Base-by-base conservation (phyloP, 2,329 filamentous ascomycete genomes). In the Cercospora brassicicola region DNA sequence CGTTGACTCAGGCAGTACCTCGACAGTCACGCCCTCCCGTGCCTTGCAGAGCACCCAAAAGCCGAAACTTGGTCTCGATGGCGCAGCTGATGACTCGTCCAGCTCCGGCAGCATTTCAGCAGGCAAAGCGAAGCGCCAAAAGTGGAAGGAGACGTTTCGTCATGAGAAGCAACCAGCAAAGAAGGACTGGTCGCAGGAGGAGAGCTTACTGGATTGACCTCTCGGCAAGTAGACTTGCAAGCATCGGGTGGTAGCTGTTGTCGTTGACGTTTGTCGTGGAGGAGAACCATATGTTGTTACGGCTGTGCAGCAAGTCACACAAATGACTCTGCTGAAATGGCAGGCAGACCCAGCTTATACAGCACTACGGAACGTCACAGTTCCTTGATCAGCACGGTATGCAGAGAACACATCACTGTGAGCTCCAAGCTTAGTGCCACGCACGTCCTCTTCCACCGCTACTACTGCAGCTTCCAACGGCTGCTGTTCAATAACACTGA, bases 201-300 rank as follows among this genome's bases (percentile, higher is more conserved):
- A 28, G 20, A 69, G 64, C 28, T 36, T 71, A 39, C 62, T 71
- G 10, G 68, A 70, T 36, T 67, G 53, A 65, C 23, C 20, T 55
- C 10, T 55, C 13, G 23, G 48, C 48, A 11, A n/a, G 11, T 28
- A 55, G 20, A 30, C 23, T 55, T 15, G 23, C 23, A 23, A 23
- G 23, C 13, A 18, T 26, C 20, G 48, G 13, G 18, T 53, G 48
- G 9, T 53, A 7, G 33, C 33, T 7, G 33, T 39, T 13, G 20
- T 13, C 48, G 6, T 15, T 23, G 18, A 11, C 7, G 48, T 7
- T 5, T 28, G 10, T 28, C 20, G 11, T 28, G 48, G 18, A 23
- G 48, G 20, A 53, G 10, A 53, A 7, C 23, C 4, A 13, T 9
- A 53, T 26, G 18, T 53, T 23, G 20, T 13, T 53, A 11, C 48